Evolutionary conservation across 345 rosid species (phyloP).

Genomic region (Psidium friedrichsthalianum): DNA sequence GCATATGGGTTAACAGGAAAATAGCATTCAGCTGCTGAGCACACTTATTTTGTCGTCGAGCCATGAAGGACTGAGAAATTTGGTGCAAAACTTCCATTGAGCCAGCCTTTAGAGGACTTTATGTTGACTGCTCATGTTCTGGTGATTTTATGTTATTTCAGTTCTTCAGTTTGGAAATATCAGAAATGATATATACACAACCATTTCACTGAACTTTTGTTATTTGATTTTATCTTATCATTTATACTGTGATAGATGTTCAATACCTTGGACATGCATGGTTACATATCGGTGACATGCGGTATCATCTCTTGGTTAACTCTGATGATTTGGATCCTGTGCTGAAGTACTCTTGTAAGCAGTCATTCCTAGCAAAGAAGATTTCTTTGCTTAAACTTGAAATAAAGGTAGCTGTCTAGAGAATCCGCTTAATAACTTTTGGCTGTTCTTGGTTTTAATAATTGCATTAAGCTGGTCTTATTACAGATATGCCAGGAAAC

Average conservation of each 20-base stretch:
- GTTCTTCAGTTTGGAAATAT: background rate
- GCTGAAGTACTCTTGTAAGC: slow-evolving; percentile 56
- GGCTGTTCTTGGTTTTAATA: background rate
- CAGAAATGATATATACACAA: background rate
- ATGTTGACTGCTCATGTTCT: slow-evolving; percentile 26
- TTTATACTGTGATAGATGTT: background rate
- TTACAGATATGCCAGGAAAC: background rate
- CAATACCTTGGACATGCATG: slow-evolving; percentile 51
- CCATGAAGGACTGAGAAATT: slow-evolving; percentile 45
- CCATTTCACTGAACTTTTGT: background rate
- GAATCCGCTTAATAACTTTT: background rate
- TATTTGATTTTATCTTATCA: background rate
- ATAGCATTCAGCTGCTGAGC: slow-evolving; percentile 28
- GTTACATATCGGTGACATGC: slow-evolving; percentile 66
- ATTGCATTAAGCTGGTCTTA: background rate
- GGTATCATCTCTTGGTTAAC: slow-evolving; percentile 57
- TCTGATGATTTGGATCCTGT: slow-evolving; percentile 74
- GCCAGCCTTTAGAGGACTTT: slow-evolving; percentile 54
- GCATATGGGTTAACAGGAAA: slow-evolving; percentile 7
- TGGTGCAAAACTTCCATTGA: slow-evolving; percentile 24
- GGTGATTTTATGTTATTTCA: slow-evolving; percentile 19
- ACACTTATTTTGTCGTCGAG: slow-evolving; percentile 46
- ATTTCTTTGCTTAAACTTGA: slow-evolving; percentile 56
- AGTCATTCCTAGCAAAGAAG: slow-evolving; percentile 38
- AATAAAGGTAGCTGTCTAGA: slow-evolving; percentile 36